Base-by-base conservation (phyloP, 345 rosid genomes). In the Lagerstroemia speciosa region DNA sequence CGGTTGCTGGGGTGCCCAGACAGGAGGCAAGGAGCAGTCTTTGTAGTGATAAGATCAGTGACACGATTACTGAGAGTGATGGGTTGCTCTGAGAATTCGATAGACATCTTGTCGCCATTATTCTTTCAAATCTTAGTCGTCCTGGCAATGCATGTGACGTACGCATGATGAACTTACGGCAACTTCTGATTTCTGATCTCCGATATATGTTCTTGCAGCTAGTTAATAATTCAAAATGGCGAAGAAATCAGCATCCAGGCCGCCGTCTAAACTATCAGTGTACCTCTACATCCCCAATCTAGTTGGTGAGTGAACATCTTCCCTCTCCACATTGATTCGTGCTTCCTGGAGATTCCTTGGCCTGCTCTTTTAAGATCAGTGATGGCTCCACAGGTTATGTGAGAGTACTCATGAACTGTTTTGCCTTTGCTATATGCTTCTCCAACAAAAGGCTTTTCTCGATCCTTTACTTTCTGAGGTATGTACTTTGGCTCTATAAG, bases 261-360 rank as follows among this genome's bases (percentile, higher is more conserved):
- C 86, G 17, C 67, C 76, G 61, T n/a, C n/a, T n/a, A 89, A 68
- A 76, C 67, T 89, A 29, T 74, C 89, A 3, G 97, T 91, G 16
- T 91, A 93, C 67, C 88, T 87, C 64, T 93, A 93, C 73, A 81
- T 91, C 74, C 98, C 98, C 20, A 91, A 91, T 79, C 76, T 91
- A 52, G 83, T 93, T 75, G 98, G 98, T 86, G 78, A 74, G 95
- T 82, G 64, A 19, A n/a, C n/a, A n/a, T 72, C 61, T 16, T 2
- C 33, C 6, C 31, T 19, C 5, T 8, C 29, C 14, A 26, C 14
- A 10, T 58, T 14, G 62, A 30, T 9, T 48, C 9, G 1, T 6
- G 24, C 24, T 2, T 22, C 55, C n/a, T 19, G 24, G 1, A 19
- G 6, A 48, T 20, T 30, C 53, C 29, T 5, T 19, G 19, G 53